Base-by-base conservation (phyloP, 306 rosid genomes). In the Clitoria ternatea region DNA sequence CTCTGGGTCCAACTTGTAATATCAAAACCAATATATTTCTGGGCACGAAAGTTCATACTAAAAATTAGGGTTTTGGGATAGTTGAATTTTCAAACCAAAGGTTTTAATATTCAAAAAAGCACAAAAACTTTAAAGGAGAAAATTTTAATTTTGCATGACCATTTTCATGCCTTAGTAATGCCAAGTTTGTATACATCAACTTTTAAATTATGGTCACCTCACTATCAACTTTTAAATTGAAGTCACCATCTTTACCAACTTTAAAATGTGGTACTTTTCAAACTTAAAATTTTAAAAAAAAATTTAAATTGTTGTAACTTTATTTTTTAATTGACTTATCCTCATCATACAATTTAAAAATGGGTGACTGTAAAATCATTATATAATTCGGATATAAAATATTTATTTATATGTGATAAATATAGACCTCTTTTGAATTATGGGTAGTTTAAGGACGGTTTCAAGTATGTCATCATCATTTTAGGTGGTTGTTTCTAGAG, bases 161-260 rank as follows among this genome's bases (percentile, higher is more conserved):
- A 13, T 61, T n/a, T n/a, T n/a, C 68, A 8, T 39, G 22, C 2
- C 13, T 20, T 20, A 37, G 49, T 37, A 39, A 37, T 10, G 50
- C 50, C 68, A 61, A 37, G 22, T 18, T 0, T 11, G 12, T 36
- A 35, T 12, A 36, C 67, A 61, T 36, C 47, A 61, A 61, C 47
- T 61, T 61, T 35, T 9, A 9, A 17, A 10, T 33, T 36, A 18
- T 19, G 19, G 19, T 37, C 29, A 33, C 65, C 7, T 52, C 9
- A 17, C 33, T 32, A 14, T 62, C 69, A 62, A 36, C 67, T 61
- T 61, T 62, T 62, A 40, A 32, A 62, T 62, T 22, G n/a, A 18
- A 24, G 53, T 61, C 68, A 61, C 33, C 35, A 37, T 61, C 68
- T 61, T 61, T 13, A 61, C 50, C 68, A 6, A 61, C 68, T 61